A percentile compares a stretch with the other conserved stretches of the same genome.
phyloP scores from a whole-genome alignment of 306 rosid species.

The Malus orientalis region DNA sequence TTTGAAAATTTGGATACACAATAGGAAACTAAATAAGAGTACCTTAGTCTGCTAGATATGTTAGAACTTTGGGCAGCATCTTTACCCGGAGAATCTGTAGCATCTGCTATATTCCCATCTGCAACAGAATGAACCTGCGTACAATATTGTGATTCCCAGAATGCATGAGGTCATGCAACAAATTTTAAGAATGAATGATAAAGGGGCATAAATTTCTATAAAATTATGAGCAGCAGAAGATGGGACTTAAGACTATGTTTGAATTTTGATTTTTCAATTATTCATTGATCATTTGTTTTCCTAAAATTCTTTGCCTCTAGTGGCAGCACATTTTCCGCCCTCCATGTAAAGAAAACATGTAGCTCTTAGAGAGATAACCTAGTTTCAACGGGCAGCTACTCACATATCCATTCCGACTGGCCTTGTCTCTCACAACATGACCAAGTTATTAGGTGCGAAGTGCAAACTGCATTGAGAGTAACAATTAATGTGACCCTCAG shows the following conservation, averaged over 20 bases:
- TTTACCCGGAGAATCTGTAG: slow-evolving; percentile 35
- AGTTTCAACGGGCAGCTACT: background rate
- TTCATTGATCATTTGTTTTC: background rate
- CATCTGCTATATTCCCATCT: slow-evolving; percentile 46
- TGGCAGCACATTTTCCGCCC: background rate
- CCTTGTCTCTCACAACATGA: background rate
- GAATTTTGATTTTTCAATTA: background rate
- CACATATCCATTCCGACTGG: background rate
- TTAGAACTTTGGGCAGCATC: slow-evolving; percentile 51
- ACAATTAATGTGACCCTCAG: background rate
- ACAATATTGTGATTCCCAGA: slow-evolving; percentile 19
- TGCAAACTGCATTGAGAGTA: background rate
- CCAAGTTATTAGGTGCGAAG: background rate
- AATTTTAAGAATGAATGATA: background rate
- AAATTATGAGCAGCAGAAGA: background rate
- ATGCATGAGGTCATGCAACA: slow-evolving; percentile 9
- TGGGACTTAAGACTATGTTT: background rate
- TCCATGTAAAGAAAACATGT: background rate
- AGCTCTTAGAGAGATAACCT: background rate
- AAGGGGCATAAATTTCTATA: background rate
- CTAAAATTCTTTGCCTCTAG: background rate
- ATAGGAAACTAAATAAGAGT: background rate
- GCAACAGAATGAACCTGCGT: slow-evolving; percentile 64
- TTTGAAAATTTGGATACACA: background rate
- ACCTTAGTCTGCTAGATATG: slow-evolving; percentile 57